These are phyloP conservation scores for Amanita fuliginea DNA, from an alignment of 768 basidiomycete species.

Conservation along the genomic window DNA sequence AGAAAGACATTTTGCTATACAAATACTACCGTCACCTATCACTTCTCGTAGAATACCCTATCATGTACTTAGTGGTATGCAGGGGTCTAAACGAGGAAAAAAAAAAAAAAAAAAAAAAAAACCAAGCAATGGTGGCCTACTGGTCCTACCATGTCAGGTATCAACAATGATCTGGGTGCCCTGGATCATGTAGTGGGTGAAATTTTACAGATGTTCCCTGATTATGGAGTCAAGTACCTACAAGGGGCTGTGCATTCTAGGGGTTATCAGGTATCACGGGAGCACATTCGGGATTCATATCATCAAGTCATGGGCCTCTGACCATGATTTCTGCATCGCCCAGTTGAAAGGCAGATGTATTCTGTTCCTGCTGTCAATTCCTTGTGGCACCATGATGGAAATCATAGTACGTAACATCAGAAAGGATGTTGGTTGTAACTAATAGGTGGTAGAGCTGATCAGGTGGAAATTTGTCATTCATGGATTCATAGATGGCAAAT, in stretches of 20 bases:
- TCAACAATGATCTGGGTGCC: neutral
- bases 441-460: neutral
- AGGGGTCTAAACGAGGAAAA: no score
- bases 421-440: neutral
- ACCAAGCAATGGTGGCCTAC: no score
- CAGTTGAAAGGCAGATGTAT: constrained; percentile 12
- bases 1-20: no score
- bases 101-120: no score
- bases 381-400: constrained; percentile 26
- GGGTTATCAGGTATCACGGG: neutral
- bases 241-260: neutral
- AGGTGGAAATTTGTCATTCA: no score
- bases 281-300: neutral
- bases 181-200: neutral
- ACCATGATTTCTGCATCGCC: constrained; percentile 1
- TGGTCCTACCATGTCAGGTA: neutral
- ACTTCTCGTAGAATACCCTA: no score
- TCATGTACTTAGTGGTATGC: no score
- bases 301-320: neutral
- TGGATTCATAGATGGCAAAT: no score
- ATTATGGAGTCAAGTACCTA: neutral
- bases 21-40: no score
- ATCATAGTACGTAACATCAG: constrained; percentile 17
- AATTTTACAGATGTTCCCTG: neutral
- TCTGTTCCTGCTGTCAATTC: constrained; percentile 20